phyloP scores from a whole-genome alignment of 257 asterid genomes.

The Nicotiana noctiflora region DNA sequence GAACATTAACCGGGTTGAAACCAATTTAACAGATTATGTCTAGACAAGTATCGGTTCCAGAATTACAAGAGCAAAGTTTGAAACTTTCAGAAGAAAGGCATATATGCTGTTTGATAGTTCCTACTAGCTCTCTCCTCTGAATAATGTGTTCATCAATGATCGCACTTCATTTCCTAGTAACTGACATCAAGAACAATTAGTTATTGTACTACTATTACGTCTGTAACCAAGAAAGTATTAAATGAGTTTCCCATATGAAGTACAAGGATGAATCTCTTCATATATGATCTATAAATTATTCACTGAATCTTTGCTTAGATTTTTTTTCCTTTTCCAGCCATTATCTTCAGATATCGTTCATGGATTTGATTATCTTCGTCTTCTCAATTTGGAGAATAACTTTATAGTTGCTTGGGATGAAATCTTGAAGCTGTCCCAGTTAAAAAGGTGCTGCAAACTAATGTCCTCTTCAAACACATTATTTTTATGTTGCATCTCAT shows the following conservation, averaged over 20 bases:
- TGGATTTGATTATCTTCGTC: constrained; percentile 69
- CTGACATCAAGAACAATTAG: not conserved
- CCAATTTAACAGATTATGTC: not conserved
- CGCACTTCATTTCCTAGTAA: not conserved
- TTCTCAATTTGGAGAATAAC: constrained; percentile 84
- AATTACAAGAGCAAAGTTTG: not conserved
- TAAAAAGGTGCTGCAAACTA: constrained; percentile 46
- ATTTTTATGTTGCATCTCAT: constrained; percentile 8
- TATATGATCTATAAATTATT: not conserved
- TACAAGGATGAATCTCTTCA: not conserved
- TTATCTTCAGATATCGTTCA: constrained; percentile 44
- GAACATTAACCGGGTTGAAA: not conserved
- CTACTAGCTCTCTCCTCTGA: not conserved
- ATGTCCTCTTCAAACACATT: constrained; percentile 3
- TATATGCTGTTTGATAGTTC: not conserved
- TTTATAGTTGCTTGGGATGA: constrained; percentile 76
- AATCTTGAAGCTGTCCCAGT: constrained; percentile 59
- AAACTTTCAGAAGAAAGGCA: constrained; percentile 4
- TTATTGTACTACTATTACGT: not conserved
- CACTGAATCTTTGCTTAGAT: constrained; percentile 3
- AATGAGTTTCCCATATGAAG: not conserved
- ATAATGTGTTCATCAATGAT: not conserved
- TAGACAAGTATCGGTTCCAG: not conserved
- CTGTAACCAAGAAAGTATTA: not conserved
- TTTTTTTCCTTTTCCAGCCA: constrained; percentile 39